These are phyloP conservation scores for Quercus alba DNA, from an alignment of 306 rosid genomes.

Conservation along the genomic window DNA sequence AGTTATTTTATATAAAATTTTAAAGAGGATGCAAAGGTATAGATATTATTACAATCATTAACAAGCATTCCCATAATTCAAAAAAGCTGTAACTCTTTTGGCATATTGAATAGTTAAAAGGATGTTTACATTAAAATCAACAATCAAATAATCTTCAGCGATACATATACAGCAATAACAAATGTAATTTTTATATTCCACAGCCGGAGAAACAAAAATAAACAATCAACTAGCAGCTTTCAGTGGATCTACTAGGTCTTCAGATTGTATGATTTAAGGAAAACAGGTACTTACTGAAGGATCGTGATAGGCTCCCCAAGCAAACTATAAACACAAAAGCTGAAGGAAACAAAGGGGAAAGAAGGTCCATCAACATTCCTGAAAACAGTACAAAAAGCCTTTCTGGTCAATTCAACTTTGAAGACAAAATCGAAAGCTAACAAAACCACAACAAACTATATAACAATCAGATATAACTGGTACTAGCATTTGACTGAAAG, in stretches of 20 bases:
- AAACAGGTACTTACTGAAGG: constrained; percentile 82
- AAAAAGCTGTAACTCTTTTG: constrained; percentile 3
- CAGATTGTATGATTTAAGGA: not conserved
- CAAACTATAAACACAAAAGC: constrained; percentile 84
- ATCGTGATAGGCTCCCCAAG: constrained; percentile 92
- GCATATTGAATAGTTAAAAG: not conserved
- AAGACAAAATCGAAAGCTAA: constrained; percentile 5
- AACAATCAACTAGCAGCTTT: not conserved
- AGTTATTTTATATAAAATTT: not conserved
- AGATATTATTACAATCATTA: not conserved
- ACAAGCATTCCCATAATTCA: not conserved
- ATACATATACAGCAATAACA: not conserved
- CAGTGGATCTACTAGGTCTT: not conserved
- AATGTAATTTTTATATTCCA: not conserved
- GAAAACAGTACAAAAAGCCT: constrained; percentile 28
- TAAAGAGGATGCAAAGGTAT: not conserved
- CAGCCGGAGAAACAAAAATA: not conserved
- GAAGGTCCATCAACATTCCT: constrained; percentile 99
- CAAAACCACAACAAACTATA: not conserved
- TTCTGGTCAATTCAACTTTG: constrained; percentile 16
- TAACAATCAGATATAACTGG: constrained; percentile 1
- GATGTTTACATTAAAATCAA: not conserved
- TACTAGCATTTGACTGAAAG: not conserved
- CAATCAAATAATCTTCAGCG: not conserved
- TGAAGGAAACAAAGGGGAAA: constrained; percentile 89